Base-by-base conservation (phyloP, 2,329 filamentous ascomycete genomes). In the Verticillium klebahnii region DNA sequence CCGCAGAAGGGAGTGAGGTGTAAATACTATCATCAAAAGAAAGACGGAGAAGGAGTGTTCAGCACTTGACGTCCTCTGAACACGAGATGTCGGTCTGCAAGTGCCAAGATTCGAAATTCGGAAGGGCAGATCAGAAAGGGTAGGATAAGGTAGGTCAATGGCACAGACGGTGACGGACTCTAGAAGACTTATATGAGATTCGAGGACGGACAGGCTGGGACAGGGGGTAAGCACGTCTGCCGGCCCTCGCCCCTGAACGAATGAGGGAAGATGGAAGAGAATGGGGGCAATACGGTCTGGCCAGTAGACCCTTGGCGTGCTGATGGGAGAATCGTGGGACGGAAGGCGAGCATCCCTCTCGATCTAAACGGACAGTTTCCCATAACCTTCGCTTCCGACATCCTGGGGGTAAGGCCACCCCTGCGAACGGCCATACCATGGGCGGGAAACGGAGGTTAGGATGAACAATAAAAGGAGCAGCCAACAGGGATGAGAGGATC, bases 401-500 rank as follows among this genome's bases (percentile, higher is more conserved):
- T 52, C 45, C 23, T 52, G 45, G 45, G 45, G 45, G 45, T 3
- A 52, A 5, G 45, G 12, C 45, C 19, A 52, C 45, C 45, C 45
- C 45, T 29, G 45, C 45, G 45, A 19, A 23, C 19, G 45, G 45
- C 11, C 45, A 5, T 23, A 19, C 45, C 45, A 11, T 63, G 58
- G 63, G 59, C 57, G 63, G 50, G 34, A 56, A 56, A 36, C 59
- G 55, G 63, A 57, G 57, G 58, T 54, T 40, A 59, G 60, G 19
- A 45, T 31, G 25, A 25, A 58, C n/a, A 57, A 31, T 61, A 60
- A 31, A 29, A 32, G 57, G 57, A 39, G 60, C 39, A 40, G 56
- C 61, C 58, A 56, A 25, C 63, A 23, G n/a, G 29, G 55, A 62
- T 62, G 62, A 57, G 56, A 56, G 64, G 60, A 60, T 59, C 29